Percentiles rank a stretch among this genome's conserved stretches.
Conservation (phyloP, 2,329 filamentous ascomycete genomes). For the Paraphaeosphaeria minitans region DNA sequence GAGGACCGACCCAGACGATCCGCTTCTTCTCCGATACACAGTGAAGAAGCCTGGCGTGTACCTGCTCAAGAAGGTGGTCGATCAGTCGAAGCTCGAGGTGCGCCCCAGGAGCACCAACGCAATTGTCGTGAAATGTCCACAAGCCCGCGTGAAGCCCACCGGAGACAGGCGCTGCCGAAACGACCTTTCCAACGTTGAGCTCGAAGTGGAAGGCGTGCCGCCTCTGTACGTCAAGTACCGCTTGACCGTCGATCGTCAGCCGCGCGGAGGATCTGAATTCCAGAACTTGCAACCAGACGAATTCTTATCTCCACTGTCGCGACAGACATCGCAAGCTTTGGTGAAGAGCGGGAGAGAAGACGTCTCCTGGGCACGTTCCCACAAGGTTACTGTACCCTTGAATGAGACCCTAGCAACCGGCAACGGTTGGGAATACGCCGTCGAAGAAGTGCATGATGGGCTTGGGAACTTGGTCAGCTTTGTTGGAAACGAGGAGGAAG, state of each 20-base stretch:
- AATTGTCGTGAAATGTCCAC: constrained; percentile 84
- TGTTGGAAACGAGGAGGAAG: constrained; percentile 67
- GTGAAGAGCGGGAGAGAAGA: constrained; percentile 66
- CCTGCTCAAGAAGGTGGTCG: constrained; percentile 80
- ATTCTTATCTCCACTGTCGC: constrained; percentile 76
- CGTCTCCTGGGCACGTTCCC: constrained; percentile 78
- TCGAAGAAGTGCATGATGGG: constrained; percentile 90
- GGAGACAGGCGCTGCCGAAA: constrained; percentile 77
- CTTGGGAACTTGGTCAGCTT: constrained; percentile 88
- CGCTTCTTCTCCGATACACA: constrained; percentile 72
- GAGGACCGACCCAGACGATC: constrained; percentile 56
- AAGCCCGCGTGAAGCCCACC: constrained; percentile 71
- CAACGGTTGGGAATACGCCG: constrained; percentile 85
- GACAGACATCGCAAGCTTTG: constrained; percentile 62
- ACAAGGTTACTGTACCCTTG: constrained; percentile 77
- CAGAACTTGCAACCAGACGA: constrained; percentile 93
- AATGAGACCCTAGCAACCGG: constrained; percentile 85
- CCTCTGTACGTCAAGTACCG: constrained; percentile 93
- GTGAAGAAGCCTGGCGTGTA: constrained; percentile 91
- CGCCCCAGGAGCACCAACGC: constrained; percentile 77
- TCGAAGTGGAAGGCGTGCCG: constrained; percentile 86
- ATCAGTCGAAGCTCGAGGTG: constrained; percentile 93
- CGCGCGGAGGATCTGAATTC: constrained; percentile 79
- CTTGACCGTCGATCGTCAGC: constrained; percentile 80
- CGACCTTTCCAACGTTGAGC: constrained; percentile 81